These are phyloP conservation scores for Pseudevernia furfuracea DNA, from an alignment of 495 filamentous ascomycete genomes.

Conservation along the genomic window DNA sequence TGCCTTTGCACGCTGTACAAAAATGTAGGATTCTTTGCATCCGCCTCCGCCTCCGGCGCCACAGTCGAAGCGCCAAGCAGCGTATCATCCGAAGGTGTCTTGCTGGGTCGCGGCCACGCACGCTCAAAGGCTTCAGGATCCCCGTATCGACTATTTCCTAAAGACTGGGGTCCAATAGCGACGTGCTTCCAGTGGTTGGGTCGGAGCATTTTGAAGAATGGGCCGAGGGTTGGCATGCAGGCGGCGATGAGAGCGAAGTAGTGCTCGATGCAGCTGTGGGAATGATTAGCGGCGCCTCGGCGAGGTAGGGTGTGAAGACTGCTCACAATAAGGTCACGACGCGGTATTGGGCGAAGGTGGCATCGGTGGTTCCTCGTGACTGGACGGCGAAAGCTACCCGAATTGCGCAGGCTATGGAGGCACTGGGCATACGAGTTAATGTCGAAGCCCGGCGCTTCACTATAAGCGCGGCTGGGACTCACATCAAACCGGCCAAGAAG, in stretches of 20 bases:
- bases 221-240: slow-evolving; percentile 22
- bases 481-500: slow-evolving; percentile 17
- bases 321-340: slow-evolving; percentile 18
- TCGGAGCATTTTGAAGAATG: slow-evolving; percentile 18
- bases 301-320: background rate
- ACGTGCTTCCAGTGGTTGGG: slow-evolving; percentile 16
- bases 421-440: background rate
- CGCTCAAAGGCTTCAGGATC: slow-evolving; percentile 11
- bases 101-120: slow-evolving; percentile 3
- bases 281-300: background rate
- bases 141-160: background rate
- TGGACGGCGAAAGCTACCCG: slow-evolving; percentile 16
- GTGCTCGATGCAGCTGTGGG: slow-evolving; percentile 20
- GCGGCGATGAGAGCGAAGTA: slow-evolving; percentile 19
- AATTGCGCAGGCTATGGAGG: slow-evolving; percentile 16
- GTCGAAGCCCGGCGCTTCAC: no score
- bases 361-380: slow-evolving; percentile 16
- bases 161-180: background rate
- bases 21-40: background rate
- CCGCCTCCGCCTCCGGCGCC: background rate
- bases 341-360: slow-evolving; percentile 20
- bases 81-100: background rate
- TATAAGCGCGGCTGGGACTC: background rate
- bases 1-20: background rate
- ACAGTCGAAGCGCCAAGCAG: background rate